Percentiles rank a stretch among this genome's conserved stretches.
Evolutionary conservation across 2,329 filamentous ascomycete genomes (phyloP).

Genomic region (Colletotrichum theobromicola): DNA sequence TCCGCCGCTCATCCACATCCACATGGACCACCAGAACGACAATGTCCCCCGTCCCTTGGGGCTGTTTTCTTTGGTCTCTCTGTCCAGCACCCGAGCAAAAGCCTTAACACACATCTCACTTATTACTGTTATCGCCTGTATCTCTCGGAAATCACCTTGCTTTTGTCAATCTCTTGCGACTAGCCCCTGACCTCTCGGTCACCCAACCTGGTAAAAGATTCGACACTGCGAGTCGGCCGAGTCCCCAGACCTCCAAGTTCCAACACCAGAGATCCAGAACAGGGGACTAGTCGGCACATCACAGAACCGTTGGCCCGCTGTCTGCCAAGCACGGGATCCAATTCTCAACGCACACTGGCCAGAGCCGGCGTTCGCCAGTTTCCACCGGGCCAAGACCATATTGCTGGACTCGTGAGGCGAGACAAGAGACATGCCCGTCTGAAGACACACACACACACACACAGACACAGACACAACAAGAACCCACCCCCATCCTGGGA

Average conservation of each 20-base stretch:
- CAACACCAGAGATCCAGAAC: background rate
- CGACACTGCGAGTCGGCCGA: background rate
- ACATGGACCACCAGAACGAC: background rate
- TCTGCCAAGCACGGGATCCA: slow-evolving; percentile 12
- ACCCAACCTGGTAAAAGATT: slow-evolving; percentile 5
- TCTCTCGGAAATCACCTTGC: background rate
- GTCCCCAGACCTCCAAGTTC: background rate
- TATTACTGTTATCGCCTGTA: slow-evolving; percentile 1
- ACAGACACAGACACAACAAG: background rate
- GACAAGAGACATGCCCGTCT: background rate
- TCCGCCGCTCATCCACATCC: background rate
- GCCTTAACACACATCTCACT: background rate
- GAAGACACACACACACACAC: background rate
- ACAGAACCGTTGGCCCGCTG: slow-evolving; percentile 14
- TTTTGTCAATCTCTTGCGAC: background rate
- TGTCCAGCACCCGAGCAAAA: background rate
- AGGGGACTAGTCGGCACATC: background rate
- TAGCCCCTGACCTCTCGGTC: background rate
- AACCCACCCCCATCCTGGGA: slow-evolving; percentile 9
- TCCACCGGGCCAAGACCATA: background rate
- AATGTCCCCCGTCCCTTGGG: background rate
- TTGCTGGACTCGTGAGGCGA: slow-evolving; percentile 3
- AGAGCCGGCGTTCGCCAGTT: slow-evolving; percentile 10
- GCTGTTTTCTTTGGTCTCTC: background rate
- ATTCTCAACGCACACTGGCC: slow-evolving; percentile 15